Percentiles rank a stretch among this genome's conserved stretches.
These are phyloP conservation scores for Penicillium goetzii DNA, from an alignment of 495 filamentous ascomycete species.

Conservation along the genomic window DNA sequence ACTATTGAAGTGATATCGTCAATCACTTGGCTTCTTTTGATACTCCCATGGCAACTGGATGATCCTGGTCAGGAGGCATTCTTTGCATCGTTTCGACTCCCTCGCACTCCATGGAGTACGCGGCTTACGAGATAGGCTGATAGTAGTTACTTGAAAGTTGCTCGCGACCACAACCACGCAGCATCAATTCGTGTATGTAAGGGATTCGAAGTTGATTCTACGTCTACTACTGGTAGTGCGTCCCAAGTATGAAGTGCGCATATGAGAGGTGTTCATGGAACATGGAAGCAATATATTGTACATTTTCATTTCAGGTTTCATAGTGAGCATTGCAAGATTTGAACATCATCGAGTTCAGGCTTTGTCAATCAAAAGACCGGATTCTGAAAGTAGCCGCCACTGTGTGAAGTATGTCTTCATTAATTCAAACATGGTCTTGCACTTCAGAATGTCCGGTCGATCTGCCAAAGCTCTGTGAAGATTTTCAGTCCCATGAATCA, in stretches of 20 bases:
- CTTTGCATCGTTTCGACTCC: neutral
- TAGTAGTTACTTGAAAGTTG: neutral
- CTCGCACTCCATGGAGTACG: neutral
- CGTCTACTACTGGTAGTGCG: too few relatives aligned
- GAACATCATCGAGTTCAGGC: neutral
- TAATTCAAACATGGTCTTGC: conserved; percentile 6
- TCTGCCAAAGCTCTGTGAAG: conserved; percentile 6
- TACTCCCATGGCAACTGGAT: conserved; percentile 7
- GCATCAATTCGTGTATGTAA: neutral
- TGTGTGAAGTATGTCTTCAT: conserved; percentile 2
- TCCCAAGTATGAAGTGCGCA: too few relatives aligned
- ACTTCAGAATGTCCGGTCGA: conserved; percentile 4
- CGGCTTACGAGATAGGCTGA: neutral
- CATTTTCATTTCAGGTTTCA: too few relatives aligned
- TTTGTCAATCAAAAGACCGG: neutral
- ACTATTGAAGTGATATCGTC: conserved; percentile 1
- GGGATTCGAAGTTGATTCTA: too few relatives aligned
- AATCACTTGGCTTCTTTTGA: neutral
- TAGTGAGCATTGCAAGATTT: neutral
- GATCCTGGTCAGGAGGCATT: conserved; percentile 5
- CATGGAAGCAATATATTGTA: neutral
- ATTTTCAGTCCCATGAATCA: conserved; percentile 7
- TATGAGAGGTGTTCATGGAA: neutral
- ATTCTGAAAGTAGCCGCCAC: neutral
- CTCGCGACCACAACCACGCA: neutral